Percentiles rank a stretch among this genome's conserved stretches.
These are phyloP conservation scores for Hagleromyces aurorensis DNA, from an alignment of 805 yeast species.

Conservation along the genomic window DNA sequence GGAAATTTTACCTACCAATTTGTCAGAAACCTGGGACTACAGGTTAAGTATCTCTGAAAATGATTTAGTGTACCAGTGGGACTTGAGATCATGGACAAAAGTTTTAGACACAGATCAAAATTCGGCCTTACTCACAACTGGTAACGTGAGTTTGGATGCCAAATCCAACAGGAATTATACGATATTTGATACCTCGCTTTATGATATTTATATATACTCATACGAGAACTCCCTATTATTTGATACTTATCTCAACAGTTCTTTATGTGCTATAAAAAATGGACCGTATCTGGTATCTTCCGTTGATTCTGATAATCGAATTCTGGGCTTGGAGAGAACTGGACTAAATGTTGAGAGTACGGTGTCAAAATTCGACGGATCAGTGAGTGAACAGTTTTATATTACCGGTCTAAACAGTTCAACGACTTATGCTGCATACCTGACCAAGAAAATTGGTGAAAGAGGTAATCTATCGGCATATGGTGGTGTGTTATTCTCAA, in stretches of 20 bases:
- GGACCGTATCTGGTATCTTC: conserved; percentile 37
- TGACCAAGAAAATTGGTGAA: conserved; percentile 40
- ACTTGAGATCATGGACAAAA: conserved; percentile 43
- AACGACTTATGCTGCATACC: conserved; percentile 55
- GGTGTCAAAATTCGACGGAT: conserved; percentile 40
- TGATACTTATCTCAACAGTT: conserved; percentile 35
- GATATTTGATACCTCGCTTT: conserved; percentile 21
- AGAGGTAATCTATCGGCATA: conserved; percentile 25
- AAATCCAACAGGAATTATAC: conserved; percentile 13
- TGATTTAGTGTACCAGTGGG: conserved; percentile 65
- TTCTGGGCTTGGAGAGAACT: conserved; percentile 9
- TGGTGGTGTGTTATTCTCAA: conserved; percentile 61
- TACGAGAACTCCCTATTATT: conserved; percentile 33
- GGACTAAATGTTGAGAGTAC: conserved; percentile 20
- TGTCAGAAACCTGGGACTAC: conserved; percentile 42
- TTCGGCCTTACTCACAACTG: conserved; percentile 60
- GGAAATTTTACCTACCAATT: conserved; percentile 5
- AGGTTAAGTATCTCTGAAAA: conserved; percentile 59
- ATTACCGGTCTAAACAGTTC: conserved; percentile 53
- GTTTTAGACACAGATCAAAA: conserved; percentile 64
- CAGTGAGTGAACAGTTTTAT: conserved; percentile 52
- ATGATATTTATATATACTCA: conserved; percentile 42
- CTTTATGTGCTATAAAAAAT: conserved; percentile 65
- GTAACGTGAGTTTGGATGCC: conserved; percentile 30
- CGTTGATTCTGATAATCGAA: conserved; percentile 11